A percentile compares a stretch with the other conserved stretches of the same genome.
phyloP scores from a whole-genome alignment of 305 asterid genomes.

The Coffea humblotiana region DNA sequence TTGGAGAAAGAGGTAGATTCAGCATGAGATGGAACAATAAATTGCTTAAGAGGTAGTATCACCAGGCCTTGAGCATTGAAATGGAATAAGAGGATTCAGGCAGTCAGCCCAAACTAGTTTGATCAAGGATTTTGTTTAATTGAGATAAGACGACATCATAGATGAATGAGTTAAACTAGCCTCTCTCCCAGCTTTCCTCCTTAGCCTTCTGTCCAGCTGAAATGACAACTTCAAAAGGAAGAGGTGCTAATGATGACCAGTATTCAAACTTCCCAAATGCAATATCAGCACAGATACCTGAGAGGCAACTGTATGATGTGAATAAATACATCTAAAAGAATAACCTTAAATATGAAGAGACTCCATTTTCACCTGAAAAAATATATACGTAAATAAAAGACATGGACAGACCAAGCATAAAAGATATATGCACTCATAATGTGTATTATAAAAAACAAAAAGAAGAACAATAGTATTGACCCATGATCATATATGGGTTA shows the following conservation, averaged over 20 bases:
- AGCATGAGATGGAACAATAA: not conserved
- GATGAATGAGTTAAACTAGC: constrained; percentile 35
- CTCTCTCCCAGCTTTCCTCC: constrained; percentile 76
- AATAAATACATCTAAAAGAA: not conserved
- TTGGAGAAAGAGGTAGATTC: not conserved
- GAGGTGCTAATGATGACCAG: constrained; percentile 98
- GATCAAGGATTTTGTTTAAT: not conserved
- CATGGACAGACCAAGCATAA: not conserved
- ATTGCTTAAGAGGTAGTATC: not conserved
- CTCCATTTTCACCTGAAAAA: not conserved
- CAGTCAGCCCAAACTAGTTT: not conserved
- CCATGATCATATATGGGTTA: not conserved
- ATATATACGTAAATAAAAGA: not conserved
- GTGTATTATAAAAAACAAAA: not conserved
- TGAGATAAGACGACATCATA: not conserved
- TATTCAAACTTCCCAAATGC: constrained; percentile 76
- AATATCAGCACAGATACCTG: constrained; percentile 83
- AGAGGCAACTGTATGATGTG: constrained; percentile 10
- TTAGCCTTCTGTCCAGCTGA: constrained; percentile 98
- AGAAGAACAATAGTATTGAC: not conserved
- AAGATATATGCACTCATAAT: not conserved
- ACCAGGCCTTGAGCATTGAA: not conserved
- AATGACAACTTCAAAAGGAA: constrained; percentile 88
- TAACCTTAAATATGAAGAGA: not conserved
- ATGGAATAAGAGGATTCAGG: not conserved